A percentile compares a stretch with the other conserved stretches of the same genome.
phyloP scores from a whole-genome alignment of 1,284 basidiomycete species.

The Ceratobasidium sp. region DNA sequence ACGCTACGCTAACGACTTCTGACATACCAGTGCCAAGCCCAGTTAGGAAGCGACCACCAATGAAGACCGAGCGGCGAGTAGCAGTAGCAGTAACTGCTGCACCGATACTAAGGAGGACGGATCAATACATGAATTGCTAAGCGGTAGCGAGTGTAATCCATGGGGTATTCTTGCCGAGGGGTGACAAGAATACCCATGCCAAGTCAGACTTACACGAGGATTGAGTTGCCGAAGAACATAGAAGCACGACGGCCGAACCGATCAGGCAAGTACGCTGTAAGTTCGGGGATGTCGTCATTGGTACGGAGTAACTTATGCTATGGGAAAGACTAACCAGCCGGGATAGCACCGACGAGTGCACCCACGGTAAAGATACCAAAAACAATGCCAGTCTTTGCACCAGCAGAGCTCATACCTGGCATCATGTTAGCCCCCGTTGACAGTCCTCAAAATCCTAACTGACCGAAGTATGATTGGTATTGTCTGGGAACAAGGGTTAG shows the following conservation, averaged over 20 bases:
- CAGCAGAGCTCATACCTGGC: constrained; percentile 57
- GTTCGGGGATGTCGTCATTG: not conserved
- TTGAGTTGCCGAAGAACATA: constrained; percentile 60
- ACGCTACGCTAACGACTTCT: constrained; percentile 34
- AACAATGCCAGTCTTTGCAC: constrained; percentile 59
- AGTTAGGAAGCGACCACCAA: constrained; percentile 62
- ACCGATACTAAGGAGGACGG: constrained; percentile 50
- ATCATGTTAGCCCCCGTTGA: constrained; percentile 56
- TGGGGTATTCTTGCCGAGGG: constrained; percentile 10
- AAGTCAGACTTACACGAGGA: constrained; percentile 54
- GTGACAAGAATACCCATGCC: constrained; percentile 5
- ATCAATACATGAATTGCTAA: constrained; percentile 1
- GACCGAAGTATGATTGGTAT: constrained; percentile 32
- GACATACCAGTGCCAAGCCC: constrained; percentile 47
- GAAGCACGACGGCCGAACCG: constrained; percentile 60
- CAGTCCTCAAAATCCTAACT: not conserved
- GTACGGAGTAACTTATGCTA: not conserved
- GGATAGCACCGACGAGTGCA: constrained; percentile 53
- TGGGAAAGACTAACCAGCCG: constrained; percentile 52
- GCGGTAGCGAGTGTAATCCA: not conserved
- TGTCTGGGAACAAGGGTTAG: constrained; percentile 11
- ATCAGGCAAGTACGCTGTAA: constrained; percentile 58
- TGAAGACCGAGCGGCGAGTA: constrained; percentile 54
- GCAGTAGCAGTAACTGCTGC: constrained; percentile 61
- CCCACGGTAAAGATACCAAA: constrained; percentile 65